Evolutionary conservation across 2,329 filamentous ascomycete genomes (phyloP).

Genomic region (Fusarium lateritium): DNA sequence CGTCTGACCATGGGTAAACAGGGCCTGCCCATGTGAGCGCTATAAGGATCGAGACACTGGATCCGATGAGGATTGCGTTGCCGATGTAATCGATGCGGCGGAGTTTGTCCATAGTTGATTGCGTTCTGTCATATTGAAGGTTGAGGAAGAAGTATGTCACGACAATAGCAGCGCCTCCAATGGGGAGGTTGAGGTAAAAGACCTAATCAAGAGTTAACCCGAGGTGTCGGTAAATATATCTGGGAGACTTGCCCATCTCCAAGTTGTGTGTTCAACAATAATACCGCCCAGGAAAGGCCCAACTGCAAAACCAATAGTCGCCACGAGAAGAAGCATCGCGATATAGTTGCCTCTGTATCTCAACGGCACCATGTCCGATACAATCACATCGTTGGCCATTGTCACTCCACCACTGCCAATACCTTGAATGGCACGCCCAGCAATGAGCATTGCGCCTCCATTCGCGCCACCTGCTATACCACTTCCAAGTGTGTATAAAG

Average conservation of each 20-base stretch:
- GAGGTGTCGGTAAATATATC: not conserved
- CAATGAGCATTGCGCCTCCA: conserved; percentile 60
- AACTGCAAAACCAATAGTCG: conserved; percentile 54
- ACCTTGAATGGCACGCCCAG: conserved; percentile 61
- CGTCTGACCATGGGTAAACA: conserved; percentile 58
- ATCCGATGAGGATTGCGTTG: conserved; percentile 58
- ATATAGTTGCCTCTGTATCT: conserved; percentile 62
- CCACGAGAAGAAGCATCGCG: conserved; percentile 52
- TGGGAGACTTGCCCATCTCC: conserved; percentile 55
- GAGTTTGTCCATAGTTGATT: conserved; percentile 50
- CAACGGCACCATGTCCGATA: conserved; percentile 65
- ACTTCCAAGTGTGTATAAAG: conserved; percentile 66
- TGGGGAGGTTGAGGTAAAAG: conserved; percentile 62
- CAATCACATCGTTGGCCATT: conserved; percentile 54
- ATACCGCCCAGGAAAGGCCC: conserved; percentile 54
- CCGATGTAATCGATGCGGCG: conserved; percentile 61
- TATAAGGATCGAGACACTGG: conserved; percentile 58
- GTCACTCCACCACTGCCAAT: conserved; percentile 47
- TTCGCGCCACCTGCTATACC: conserved; percentile 61
- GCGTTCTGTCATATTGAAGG: conserved; percentile 49
- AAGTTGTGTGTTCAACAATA: conserved; percentile 51
- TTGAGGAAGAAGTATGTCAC: conserved; percentile 57
- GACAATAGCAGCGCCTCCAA: conserved; percentile 53
- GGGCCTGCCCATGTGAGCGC: conserved; percentile 62
- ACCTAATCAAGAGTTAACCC: conserved; percentile 41